These are phyloP conservation scores for Beauveria rudraprayagi DNA, from an alignment of 2,329 filamentous ascomycete species.

Conservation along the genomic window DNA sequence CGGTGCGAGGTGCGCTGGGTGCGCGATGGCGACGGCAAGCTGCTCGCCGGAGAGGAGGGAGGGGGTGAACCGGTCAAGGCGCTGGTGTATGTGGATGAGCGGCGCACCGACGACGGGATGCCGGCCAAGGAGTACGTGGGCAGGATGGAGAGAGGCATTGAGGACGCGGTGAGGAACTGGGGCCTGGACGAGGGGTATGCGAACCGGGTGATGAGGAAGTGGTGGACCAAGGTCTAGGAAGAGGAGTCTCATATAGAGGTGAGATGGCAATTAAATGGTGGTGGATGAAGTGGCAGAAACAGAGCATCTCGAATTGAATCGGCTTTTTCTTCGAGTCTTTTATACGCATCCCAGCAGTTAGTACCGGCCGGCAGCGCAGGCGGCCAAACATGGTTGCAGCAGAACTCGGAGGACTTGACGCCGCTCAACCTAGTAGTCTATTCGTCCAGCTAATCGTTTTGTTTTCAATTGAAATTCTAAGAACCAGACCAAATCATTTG, in stretches of 20 bases:
- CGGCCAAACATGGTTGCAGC: conserved; percentile 45
- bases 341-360: not conserved
- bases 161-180: conserved; percentile 45
- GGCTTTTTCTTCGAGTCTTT: not conserved
- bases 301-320: not conserved
- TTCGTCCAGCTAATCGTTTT: not conserved
- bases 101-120: conserved; percentile 27
- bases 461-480: too few species aligned
- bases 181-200: conserved; percentile 51
- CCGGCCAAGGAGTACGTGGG: conserved; percentile 51
- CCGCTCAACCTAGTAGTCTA: conserved; percentile 35
- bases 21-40: conserved; percentile 15
- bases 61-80: conserved; percentile 24
- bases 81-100: conserved; percentile 53
- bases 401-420: conserved; percentile 59
- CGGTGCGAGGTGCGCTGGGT: conserved; percentile 26
- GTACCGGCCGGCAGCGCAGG: not conserved
- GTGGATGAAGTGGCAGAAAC: too few species aligned
- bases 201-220: conserved; percentile 43
- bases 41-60: conserved; percentile 15
- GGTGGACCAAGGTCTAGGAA: conserved; percentile 17
- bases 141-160: conserved; percentile 56
- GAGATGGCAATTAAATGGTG: too few species aligned
- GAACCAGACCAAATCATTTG: too few species aligned
- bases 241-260: too few species aligned